These are phyloP conservation scores for Magnusiomyces clavatus DNA, from an alignment of 1,139 yeast species.

Conservation along the genomic window DNA sequence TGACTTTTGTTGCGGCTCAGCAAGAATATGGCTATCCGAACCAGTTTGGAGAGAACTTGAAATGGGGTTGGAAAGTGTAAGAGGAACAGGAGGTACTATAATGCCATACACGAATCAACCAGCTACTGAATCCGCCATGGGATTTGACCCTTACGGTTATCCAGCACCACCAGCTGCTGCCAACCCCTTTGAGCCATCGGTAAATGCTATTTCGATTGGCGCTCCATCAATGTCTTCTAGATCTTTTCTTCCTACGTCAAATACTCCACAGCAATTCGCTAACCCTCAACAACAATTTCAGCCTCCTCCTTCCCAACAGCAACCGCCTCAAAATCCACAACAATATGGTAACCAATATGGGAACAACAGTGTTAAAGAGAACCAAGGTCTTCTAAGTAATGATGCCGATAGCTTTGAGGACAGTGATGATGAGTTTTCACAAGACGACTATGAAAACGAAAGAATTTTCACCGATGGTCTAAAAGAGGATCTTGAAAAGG, in stretches of 20 bases:
- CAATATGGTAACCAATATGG: slow-evolving; percentile 11
- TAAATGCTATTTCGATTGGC: not conserved
- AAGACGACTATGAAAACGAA: slow-evolving; percentile 19
- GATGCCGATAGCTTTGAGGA: slow-evolving; percentile 15
- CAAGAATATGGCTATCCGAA: slow-evolving; percentile 34
- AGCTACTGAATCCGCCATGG: not conserved
- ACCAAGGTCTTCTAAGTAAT: slow-evolving; percentile 10
- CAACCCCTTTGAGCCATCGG: slow-evolving; percentile 9
- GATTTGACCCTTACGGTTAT: not conserved
- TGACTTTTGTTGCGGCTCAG: slow-evolving; percentile 32
- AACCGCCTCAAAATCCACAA: not conserved
- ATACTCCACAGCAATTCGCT: not conserved
- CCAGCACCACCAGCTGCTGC: not conserved
- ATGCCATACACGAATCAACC: slow-evolving; percentile 8
- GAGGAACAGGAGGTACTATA: slow-evolving; percentile 15
- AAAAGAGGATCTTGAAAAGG: slow-evolving; percentile 22
- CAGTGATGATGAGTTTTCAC: slow-evolving; percentile 16
- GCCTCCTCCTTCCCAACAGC: slow-evolving; percentile 3
- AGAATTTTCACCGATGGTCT: slow-evolving; percentile 23
- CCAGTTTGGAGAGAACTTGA: slow-evolving; percentile 34
- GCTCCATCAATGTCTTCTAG: slow-evolving; percentile 2
- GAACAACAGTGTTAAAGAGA: slow-evolving; percentile 7
- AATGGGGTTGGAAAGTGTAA: slow-evolving; percentile 23
- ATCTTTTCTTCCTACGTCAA: not conserved
- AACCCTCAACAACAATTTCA: slow-evolving; percentile 1